These are phyloP conservation scores for Stenogyne calaminthoides DNA, from an alignment of 305 asterid genomes.

Conservation along the genomic window DNA sequence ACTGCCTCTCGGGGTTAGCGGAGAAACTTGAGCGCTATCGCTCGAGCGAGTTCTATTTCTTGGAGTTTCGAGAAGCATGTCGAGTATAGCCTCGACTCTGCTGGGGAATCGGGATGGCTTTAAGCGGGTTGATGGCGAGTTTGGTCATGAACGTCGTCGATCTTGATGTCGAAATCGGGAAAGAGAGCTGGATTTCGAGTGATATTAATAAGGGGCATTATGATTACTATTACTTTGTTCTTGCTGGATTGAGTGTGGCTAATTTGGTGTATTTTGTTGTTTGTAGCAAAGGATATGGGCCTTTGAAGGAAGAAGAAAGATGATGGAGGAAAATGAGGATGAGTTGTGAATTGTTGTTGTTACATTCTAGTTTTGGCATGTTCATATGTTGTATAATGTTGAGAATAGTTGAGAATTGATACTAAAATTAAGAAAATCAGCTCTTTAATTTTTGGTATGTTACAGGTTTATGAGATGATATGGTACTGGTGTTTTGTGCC, in stretches of 20 bases:
- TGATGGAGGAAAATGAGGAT: constrained; percentile 26
- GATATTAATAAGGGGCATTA: constrained; percentile 62
- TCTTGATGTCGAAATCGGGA: constrained; percentile 42
- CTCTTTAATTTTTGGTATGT: too few relatives aligned
- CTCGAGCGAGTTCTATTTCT: constrained; percentile 58
- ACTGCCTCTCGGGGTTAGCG: constrained; percentile 54
- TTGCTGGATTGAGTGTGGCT: constrained; percentile 53
- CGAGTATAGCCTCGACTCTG: constrained; percentile 53
- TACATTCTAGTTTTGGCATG: not conserved
- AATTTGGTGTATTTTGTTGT: constrained; percentile 54
- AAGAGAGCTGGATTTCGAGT: constrained; percentile 59
- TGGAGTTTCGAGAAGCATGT: constrained; percentile 65
- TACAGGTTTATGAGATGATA: too few relatives aligned
- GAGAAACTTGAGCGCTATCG: constrained; percentile 61
- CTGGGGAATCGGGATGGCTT: constrained; percentile 45
- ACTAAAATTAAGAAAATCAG: not conserved
- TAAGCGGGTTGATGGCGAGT: constrained; percentile 57
- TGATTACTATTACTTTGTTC: constrained; percentile 65
- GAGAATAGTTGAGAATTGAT: not conserved
- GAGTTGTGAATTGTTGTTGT: constrained; percentile 24
- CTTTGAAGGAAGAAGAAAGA: constrained; percentile 35
- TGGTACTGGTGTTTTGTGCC: too few relatives aligned
- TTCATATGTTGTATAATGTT: too few relatives aligned
- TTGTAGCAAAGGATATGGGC: constrained; percentile 57
- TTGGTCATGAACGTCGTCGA: constrained; percentile 47